phyloP scores from a whole-genome alignment of 2,329 filamentous ascomycete genomes.

The Trichoderma sp. region DNA sequence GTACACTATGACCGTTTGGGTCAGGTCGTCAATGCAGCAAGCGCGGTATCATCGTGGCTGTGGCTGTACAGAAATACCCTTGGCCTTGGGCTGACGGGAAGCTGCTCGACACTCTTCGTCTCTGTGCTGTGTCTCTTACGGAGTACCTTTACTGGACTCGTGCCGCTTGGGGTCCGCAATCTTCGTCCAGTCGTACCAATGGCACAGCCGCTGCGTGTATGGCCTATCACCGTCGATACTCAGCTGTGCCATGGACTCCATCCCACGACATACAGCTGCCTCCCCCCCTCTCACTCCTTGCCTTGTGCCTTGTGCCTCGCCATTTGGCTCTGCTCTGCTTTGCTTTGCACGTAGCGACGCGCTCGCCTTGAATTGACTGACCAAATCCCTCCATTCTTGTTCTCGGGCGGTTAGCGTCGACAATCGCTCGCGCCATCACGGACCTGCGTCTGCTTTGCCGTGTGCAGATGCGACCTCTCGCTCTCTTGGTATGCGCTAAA shows the following conservation, averaged over 20 bases:
- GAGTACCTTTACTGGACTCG: background rate
- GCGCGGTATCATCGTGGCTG: background rate
- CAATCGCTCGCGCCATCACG: background rate
- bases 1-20: background rate
- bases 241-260: background rate
- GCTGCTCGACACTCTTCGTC: background rate
- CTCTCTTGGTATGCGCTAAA: constrained; percentile 13
- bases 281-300: background rate
- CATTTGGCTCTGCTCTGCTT: background rate
- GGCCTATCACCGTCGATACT: background rate
- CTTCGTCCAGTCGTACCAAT: background rate
- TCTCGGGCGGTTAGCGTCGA: background rate
- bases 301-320: background rate
- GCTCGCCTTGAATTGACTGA: background rate
- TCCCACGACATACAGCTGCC: background rate
- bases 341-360: background rate
- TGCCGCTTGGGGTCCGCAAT: background rate
- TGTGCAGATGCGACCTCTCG: constrained; percentile 1
- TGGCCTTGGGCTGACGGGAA: background rate
- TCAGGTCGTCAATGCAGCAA: background rate
- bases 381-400: background rate
- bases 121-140: background rate
- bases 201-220: background rate
- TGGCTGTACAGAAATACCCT: background rate
- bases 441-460: background rate